phyloP scores from a whole-genome alignment of 2,329 filamentous ascomycete genomes.

The Lachnellula subtilissima region DNA sequence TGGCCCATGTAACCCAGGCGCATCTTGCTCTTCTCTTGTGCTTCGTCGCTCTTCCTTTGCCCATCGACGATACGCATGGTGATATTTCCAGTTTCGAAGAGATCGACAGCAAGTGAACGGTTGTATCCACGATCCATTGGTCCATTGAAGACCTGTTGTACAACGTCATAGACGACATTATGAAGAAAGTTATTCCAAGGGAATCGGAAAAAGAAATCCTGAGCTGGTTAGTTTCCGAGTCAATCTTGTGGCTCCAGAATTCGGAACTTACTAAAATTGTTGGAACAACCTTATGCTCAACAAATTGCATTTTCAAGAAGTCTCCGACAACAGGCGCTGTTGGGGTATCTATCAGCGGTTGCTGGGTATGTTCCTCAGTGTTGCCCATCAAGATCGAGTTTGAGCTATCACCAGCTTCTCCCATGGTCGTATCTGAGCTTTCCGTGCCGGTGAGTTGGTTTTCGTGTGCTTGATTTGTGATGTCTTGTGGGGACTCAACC shows the following conservation, averaged over 20 bases:
- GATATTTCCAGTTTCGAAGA: conserved; percentile 86
- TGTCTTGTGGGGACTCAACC: conserved; percentile 15
- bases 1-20: conserved; percentile 98
- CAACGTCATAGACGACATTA: conserved; percentile 98
- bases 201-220: conserved; percentile 98
- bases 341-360: conserved; percentile 12
- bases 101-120: conserved; percentile 78
- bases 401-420: conserved; percentile 29
- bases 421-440: conserved; percentile 31
- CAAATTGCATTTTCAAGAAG: conserved; percentile 92
- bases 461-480: conserved; percentile 20
- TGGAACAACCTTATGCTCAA: conserved; percentile 88
- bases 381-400: conserved; percentile 28
- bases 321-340: conserved; percentile 78
- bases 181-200: conserved; percentile 99
- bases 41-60: conserved; percentile 79
- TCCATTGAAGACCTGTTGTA: conserved; percentile 98
- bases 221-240: conserved; percentile 15
- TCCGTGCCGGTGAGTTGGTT: conserved; percentile 13
- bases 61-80: conserved; percentile 90
- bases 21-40: conserved; percentile 78
- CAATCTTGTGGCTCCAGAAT: not conserved
- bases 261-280: conserved; percentile 74
- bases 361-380: conserved; percentile 20
- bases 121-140: conserved; percentile 97